Percentiles rank a stretch among this genome's conserved stretches.
Evolutionary conservation across 495 filamentous ascomycete species (phyloP).

Genomic region (Echria macrotheca): DNA sequence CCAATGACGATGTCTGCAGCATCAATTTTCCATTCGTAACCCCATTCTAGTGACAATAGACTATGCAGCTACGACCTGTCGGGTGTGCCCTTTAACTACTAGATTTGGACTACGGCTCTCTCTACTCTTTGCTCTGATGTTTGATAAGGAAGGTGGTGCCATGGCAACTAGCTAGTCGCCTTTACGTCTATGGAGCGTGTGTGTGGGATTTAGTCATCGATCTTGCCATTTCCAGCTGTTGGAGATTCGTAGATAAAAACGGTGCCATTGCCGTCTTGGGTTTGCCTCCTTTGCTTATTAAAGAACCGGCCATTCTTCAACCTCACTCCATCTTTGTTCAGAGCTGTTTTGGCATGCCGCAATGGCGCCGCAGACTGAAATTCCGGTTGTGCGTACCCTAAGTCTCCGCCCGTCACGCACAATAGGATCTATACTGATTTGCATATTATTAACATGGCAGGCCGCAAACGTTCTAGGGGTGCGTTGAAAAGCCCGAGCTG

Average conservation of each 20-base stretch:
- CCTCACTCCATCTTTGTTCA: background rate
- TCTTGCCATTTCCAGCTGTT: background rate
- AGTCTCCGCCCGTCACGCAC: background rate
- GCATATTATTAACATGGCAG: constrained; percentile 13
- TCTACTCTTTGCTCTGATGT: too few relatives aligned
- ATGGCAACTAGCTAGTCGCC: too few relatives aligned
- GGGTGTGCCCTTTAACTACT: too few relatives aligned
- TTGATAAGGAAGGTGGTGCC: too few relatives aligned
- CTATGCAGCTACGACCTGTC: too few relatives aligned
- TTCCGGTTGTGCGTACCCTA: constrained; percentile 30
- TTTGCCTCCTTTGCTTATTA: background rate
- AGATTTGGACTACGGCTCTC: too few relatives aligned
- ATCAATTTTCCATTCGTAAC: too few relatives aligned
- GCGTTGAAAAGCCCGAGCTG: too few relatives aligned
- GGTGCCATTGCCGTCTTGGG: too few relatives aligned
- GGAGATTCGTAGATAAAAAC: background rate
- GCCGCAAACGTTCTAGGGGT: constrained; percentile 48
- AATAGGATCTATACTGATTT: constrained; percentile 5
- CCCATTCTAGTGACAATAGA: too few relatives aligned
- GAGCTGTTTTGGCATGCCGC: background rate
- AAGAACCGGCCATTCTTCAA: background rate
- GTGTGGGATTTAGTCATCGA: constrained; percentile 2
- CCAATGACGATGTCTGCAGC: too few relatives aligned
- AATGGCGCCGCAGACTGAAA: constrained; percentile 42
- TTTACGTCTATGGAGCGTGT: too few relatives aligned